Evolutionary conservation across 257 asterid species (phyloP), one percentile per base, ranked within the genome.

Genomic region (Euphrasia confusa): DNA sequence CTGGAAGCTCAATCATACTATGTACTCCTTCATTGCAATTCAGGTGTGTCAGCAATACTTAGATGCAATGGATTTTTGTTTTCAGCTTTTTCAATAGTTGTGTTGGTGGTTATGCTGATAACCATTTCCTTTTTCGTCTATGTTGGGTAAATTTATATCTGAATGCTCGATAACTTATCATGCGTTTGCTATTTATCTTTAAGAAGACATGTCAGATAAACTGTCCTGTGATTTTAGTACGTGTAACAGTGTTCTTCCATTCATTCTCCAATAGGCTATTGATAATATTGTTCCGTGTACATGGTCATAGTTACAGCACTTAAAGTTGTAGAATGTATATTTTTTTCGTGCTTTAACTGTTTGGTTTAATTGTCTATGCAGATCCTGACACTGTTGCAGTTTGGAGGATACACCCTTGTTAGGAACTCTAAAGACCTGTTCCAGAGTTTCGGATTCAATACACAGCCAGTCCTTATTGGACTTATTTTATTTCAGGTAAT

Each of bases 391-490:
- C 60, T 93, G 50, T 75, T 87, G 82, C 99, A 89, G 73, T 93
- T 93, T 71, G 99, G 99, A 57, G 99, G 99, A 15, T 93, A 81
- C 84, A 84, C 96, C 54, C 95, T 93, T 13, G 88, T 89, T 40
- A 87, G 97, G 80, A 93, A 93, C 81, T 93, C 99, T 10, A 85
- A 83, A 67, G 95, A 89, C 65, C 76, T 93, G 74, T 93, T 89
- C 77, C 90, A 71, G 79, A 93, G 99, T 87, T 93, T 93, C 69
- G 99, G 99, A 55, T 93, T 93, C 78, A 96, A 89, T 71, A 87
- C 97, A 4, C 97, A 89, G 78, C 99, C 99, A 21, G 94, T 93
- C 72, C 90, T 93, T 55, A 89, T 93, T 69, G 99, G 99, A 61
- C 96, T 93, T 52, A 85, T 93, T 73, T 77, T 93, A 75, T 93